phyloP scores from a whole-genome alignment of 2,329 filamentous ascomycete species.

The Remersonia thermophila region DNA sequence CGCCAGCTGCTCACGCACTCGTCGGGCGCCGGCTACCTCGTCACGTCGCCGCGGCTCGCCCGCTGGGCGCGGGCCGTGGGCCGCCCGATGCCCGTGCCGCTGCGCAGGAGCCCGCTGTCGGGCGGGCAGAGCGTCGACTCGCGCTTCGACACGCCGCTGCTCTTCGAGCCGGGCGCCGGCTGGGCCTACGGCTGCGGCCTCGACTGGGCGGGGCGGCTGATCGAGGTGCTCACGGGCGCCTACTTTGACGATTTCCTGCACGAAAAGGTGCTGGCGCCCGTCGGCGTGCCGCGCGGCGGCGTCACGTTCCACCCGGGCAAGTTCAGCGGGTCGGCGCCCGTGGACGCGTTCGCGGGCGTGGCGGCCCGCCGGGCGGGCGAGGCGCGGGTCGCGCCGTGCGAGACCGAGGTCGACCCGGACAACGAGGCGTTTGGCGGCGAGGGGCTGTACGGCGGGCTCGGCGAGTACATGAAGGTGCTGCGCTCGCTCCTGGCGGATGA shows the following conservation, averaged over 20 bases:
- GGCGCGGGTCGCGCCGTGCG: constrained; percentile 1
- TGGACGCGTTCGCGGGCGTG: constrained; percentile 5
- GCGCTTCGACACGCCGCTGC: constrained; percentile 17
- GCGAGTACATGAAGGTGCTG: constrained; percentile 15
- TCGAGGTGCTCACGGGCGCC: constrained; percentile 16
- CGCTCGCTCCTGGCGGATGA: constrained; percentile 18
- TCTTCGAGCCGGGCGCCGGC: constrained; percentile 20
- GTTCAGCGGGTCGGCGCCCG: not conserved
- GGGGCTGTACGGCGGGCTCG: constrained; percentile 14
- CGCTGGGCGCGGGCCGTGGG: constrained; percentile 28
- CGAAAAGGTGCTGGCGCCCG: constrained; percentile 12
- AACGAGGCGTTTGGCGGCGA: constrained; percentile 19
- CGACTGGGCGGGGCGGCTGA: constrained; percentile 20
- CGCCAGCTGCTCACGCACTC: constrained; percentile 38
- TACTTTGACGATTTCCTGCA: constrained; percentile 17
- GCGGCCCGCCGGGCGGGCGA: not conserved
- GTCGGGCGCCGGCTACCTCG: constrained; percentile 33
- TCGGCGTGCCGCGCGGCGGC: constrained; percentile 9
- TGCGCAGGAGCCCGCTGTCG: constrained; percentile 18
- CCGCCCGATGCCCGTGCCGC: constrained; percentile 21
- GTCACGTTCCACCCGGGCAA: constrained; percentile 18
- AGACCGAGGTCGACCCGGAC: constrained; percentile 2
- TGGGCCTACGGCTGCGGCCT: constrained; percentile 22
- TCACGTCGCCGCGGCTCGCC: constrained; percentile 26
- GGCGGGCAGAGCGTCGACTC: constrained; percentile 11